Base-by-base conservation (phyloP, 2,329 filamentous ascomycete species). In the Capronia coronata region DNA sequence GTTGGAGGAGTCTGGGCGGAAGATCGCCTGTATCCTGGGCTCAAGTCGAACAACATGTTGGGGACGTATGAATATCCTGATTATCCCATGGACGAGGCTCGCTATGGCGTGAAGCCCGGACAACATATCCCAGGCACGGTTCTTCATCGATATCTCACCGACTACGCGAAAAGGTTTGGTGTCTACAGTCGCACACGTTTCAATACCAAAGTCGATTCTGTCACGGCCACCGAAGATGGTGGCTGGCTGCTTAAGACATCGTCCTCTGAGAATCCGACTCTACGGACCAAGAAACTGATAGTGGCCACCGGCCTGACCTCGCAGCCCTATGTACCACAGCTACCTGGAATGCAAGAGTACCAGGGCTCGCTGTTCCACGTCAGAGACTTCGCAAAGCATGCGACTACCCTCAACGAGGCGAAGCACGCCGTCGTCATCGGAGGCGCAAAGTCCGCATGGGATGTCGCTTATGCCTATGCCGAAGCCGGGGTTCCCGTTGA, bases 41-140 rank as follows among this genome's bases (percentile, higher is more conserved):
- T 91, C 42, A 84, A 81, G 60, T 82, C 78, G 46, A 90, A 91
- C 66, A 89, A 89, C 61, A 75, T 87, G 63, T 64, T 83, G 9
- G 84, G 85, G 2, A 84, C 79, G 0, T 87, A 83, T 58, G 83
- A 90, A 64, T 88, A 78, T 60, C 79, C 80, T 0, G 86, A 87
- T 59, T 87, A 86, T 52, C 83, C 84, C 14, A 84, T 90, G 80
- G 71, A 75, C 50, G 65, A 69, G 6, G 73, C 74, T 16, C 72
- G 67, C 0, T 82, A 77, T 57, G 70, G 68, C 0, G 65, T 73
- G 18, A 61, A 72, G 43, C 59, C 64, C 5, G 77, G 76, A 13
- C 63, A 82, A 44, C 80, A 84, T 62, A 77, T 86, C 42, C 75
- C 80, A 0, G 82, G 78, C 0, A 55, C 67, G 0, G 73, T 75